A percentile compares a stretch with the other conserved stretches of the same genome.
These are phyloP conservation scores for Diaporthe sp. DNA, from an alignment of 2,329 filamentous ascomycete genomes.

Conservation along the genomic window DNA sequence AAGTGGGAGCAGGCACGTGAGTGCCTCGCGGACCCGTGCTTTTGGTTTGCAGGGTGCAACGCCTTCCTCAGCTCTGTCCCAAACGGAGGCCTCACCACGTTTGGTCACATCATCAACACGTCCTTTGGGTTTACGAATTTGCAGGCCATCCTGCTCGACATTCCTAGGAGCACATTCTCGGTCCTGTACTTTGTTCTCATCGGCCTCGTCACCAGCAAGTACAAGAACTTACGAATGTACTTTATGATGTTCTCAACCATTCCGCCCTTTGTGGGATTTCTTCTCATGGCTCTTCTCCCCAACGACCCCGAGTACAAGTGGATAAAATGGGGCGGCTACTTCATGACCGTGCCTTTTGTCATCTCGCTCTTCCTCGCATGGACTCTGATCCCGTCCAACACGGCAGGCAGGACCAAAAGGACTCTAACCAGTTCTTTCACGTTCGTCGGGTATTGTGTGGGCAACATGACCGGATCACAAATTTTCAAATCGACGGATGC, in stretches of 20 bases:
- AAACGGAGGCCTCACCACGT: slow-evolving; percentile 48
- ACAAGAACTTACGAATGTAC: slow-evolving; percentile 53
- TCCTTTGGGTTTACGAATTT: slow-evolving; percentile 55
- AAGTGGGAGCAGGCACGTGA: slow-evolving; percentile 55
- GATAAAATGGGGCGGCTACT: slow-evolving; percentile 55
- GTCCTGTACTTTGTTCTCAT: slow-evolving; percentile 54
- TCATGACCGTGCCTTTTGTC: slow-evolving; percentile 53
- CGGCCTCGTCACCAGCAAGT: slow-evolving; percentile 50
- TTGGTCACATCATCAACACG: slow-evolving; percentile 51
- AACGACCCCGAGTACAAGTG: slow-evolving; percentile 53
- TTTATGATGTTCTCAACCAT: slow-evolving; percentile 55
- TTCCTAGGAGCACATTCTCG: slow-evolving; percentile 51
- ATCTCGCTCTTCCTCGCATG: slow-evolving; percentile 52
- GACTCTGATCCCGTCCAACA: slow-evolving; percentile 59
- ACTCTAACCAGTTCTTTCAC: slow-evolving; percentile 60
- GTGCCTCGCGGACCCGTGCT: slow-evolving; percentile 52
- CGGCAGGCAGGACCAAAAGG: slow-evolving; percentile 62
- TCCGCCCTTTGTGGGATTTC: slow-evolving; percentile 53
- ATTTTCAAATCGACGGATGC: slow-evolving; percentile 60
- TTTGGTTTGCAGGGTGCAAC: slow-evolving; percentile 55
- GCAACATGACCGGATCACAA: slow-evolving; percentile 62
- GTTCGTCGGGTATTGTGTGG: slow-evolving; percentile 62
- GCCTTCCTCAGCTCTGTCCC: slow-evolving; percentile 54
- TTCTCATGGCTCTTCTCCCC: slow-evolving; percentile 53
- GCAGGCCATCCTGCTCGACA: slow-evolving; percentile 54